Evolutionary conservation across 176 grass and related monocot species (phyloP).

Genomic region (Ampelocalamus luodianensis): DNA sequence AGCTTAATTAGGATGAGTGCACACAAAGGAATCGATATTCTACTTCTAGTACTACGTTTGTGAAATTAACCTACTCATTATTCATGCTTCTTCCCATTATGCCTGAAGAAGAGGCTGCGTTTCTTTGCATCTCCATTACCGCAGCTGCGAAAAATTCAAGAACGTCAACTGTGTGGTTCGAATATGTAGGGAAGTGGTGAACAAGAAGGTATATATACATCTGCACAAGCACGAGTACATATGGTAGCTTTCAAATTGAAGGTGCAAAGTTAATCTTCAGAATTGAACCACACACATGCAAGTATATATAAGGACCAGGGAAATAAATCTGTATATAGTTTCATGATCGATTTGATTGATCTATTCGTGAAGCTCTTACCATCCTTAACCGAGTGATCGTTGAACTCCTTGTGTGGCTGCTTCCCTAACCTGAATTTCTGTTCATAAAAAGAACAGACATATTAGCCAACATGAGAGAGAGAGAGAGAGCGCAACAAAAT

Average conservation of each 20-base stretch:
- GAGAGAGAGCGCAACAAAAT: not conserved
- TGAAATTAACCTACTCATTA: slow-evolving; percentile 73
- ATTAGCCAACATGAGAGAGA: slow-evolving; percentile 18
- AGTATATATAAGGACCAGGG: not conserved
- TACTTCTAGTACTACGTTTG: not conserved
- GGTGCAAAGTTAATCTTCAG: not conserved
- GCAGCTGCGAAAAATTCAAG: slow-evolving; percentile 38
- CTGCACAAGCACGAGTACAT: not conserved
- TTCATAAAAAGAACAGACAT: slow-evolving; percentile 5
- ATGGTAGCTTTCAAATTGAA: not conserved
- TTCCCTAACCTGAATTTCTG: slow-evolving; percentile 98
- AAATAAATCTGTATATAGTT: not conserved
- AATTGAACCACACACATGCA: not conserved
- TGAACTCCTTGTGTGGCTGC: slow-evolving; percentile 97
- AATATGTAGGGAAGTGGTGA: not conserved
- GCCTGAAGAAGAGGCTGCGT: slow-evolving; percentile 74
- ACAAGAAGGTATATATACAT: not conserved
- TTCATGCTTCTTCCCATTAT: slow-evolving; percentile 89
- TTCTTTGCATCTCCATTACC: slow-evolving; percentile 73
- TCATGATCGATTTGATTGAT: not conserved
- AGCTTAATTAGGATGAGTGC: slow-evolving; percentile 24
- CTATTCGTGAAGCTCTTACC: slow-evolving; percentile 40
- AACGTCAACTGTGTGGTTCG: not conserved
- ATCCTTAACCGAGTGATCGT: slow-evolving; percentile 86
- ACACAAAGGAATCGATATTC: slow-evolving; percentile 30